Base-by-base conservation (phyloP, 2,329 filamentous ascomycete genomes). In the Didymella lethalis region DNA sequence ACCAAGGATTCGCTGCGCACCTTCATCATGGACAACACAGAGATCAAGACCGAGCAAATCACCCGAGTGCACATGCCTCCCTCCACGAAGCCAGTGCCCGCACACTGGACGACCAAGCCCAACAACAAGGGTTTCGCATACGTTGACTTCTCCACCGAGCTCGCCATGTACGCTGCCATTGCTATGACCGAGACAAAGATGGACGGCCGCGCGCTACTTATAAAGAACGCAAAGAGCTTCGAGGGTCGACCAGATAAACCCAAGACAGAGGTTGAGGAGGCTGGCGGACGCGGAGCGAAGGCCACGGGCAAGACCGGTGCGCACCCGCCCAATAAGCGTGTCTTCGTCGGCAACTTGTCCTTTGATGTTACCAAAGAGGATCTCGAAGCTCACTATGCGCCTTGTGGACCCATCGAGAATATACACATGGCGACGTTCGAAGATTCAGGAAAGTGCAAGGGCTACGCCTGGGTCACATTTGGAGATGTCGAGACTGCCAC, bases 381-480 rank as follows among this genome's bases (percentile, higher is more conserved):
- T 68, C 78, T 99, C 48, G 83, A 87, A 65, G 84, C 88, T 64
- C 92, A 97, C 74, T 98, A 97, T 76, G 84, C 85, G 48, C 91
- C 89, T 75, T 98, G 94, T 74, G 95, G 95, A 49, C 84, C 89
- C 62, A 87, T 98, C 62, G 86, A 89, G 52, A 91, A 91, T 80
- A 85, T 92, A 64, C 94, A 96, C 79, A 83, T 98, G 66, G 95
- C 95, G 2, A 97, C 93, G 0, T 99, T 99, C 74, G 92, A 98
- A 77, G 96, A 99, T 77, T 90, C 90, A 20, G 95, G 95, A 43
- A 99, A 98, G 81, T 99, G 95, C 82, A 98, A 98, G 81, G 96
- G 95, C 18, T 99, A 90, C 79, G 95, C 90, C 6, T 99, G 95
- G 93, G 88, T 99, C 61, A 91, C 91, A 62, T 99, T 98, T 78